Conservation (phyloP, 1,284 basidiomycete genomes). For the Volvariella surrecta region DNA sequence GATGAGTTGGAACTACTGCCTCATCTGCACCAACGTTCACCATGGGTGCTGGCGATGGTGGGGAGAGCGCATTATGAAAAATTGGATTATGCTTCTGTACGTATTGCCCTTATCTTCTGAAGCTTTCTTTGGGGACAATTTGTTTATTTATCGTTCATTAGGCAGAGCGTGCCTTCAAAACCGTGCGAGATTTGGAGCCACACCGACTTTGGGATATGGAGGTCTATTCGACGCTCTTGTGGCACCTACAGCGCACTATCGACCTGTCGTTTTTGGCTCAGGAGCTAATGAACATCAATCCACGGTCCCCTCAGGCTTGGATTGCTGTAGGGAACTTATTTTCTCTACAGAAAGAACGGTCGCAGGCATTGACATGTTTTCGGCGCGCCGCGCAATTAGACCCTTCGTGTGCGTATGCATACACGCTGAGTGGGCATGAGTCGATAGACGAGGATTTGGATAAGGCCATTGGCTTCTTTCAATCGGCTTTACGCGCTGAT, state of each 20-base stretch:
- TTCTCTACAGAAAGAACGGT: conserved; percentile 84
- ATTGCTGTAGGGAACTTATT: conserved; percentile 92
- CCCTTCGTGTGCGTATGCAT: conserved; percentile 82
- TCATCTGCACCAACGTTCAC: conserved; percentile 62
- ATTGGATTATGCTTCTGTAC: conserved; percentile 78
- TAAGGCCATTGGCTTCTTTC: conserved; percentile 83
- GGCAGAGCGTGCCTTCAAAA: conserved; percentile 84
- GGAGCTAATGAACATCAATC: conserved; percentile 75
- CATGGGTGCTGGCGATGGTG: conserved; percentile 73
- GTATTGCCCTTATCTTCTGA: conserved; percentile 23
- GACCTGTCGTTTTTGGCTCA: conserved; percentile 86
- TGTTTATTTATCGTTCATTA: conserved; percentile 23
- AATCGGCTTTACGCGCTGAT: conserved; percentile 82
- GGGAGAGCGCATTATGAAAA: conserved; percentile 84
- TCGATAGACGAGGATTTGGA: conserved; percentile 90
- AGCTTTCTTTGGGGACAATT: conserved; percentile 13
- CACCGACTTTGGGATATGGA: conserved; percentile 88
- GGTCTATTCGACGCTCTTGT: conserved; percentile 87
- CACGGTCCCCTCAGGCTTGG: conserved; percentile 84
- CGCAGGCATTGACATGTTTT: conserved; percentile 89
- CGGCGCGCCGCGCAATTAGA: conserved; percentile 80
- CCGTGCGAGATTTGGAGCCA: conserved; percentile 73
- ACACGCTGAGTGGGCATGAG: conserved; percentile 92
- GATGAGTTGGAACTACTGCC: conserved; percentile 73
- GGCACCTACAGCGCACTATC: conserved; percentile 81